Conservation (phyloP, 2,329 filamentous ascomycete species). For the Pseudogymnoascus destructans region DNA sequence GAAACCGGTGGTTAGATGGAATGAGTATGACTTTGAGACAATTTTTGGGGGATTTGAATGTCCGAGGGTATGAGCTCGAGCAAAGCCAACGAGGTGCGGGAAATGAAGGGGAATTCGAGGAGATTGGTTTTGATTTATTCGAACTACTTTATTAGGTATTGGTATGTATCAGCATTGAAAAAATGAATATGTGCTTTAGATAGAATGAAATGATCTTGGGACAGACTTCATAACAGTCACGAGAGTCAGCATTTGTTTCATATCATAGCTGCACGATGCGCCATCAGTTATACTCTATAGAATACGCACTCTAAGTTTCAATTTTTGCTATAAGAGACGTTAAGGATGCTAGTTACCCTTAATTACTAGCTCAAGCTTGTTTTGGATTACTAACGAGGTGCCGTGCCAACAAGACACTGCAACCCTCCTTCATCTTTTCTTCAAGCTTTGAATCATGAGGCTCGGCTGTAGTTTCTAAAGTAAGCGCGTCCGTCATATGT, state of each 20-base stretch:
- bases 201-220: not conserved
- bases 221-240: not conserved
- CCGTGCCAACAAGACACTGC: too few relatives aligned
- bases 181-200: not conserved
- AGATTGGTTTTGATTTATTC: not conserved
- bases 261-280: not conserved
- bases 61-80: not conserved
- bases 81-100: not conserved
- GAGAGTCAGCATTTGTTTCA: not conserved
- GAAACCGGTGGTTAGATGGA: slow-evolving; percentile 21
- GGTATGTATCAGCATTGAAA: not conserved
- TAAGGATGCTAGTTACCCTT: too few relatives aligned
- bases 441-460: too few relatives aligned
- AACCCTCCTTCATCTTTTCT: too few relatives aligned
- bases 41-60: slow-evolving; percentile 19
- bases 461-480: too few relatives aligned
- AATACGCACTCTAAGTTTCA: too few relatives aligned
- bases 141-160: not conserved
- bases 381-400: too few relatives aligned
- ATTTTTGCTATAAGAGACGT: too few relatives aligned
- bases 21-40: slow-evolving; percentile 22
- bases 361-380: too few relatives aligned
- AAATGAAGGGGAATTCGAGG: not conserved
- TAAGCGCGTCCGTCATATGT: not conserved
- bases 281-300: not conserved